Conservation (phyloP, 176 grass and related monocot genomes). For the Cocos nucifera region DNA sequence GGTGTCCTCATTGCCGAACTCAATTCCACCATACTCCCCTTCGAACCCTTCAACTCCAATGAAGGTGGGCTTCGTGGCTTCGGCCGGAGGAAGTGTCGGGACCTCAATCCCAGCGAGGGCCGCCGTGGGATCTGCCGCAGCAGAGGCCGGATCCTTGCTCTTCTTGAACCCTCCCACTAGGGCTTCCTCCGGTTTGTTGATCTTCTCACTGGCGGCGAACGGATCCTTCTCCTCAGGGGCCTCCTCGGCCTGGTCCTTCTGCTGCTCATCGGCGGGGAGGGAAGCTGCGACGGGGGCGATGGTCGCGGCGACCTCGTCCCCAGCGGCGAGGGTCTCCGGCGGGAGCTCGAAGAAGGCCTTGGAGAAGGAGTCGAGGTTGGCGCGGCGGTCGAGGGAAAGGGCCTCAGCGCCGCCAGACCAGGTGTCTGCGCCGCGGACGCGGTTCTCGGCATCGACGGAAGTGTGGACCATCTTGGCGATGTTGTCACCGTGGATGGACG, state of each 20-base stretch:
- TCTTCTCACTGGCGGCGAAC: conserved; percentile 76
- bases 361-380: conserved; percentile 49
- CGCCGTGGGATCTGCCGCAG: conserved; percentile 59
- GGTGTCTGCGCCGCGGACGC: conserved; percentile 67
- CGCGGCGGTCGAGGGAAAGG: conserved; percentile 56
- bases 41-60: conserved; percentile 91
- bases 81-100: conserved; percentile 70
- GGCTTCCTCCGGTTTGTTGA: conserved; percentile 88
- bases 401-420: conserved; percentile 52
- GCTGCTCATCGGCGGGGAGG: conserved; percentile 39
- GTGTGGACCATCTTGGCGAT: conserved; percentile 90
- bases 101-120: conserved; percentile 88
- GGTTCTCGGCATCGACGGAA: conserved; percentile 63
- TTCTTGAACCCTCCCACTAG: conserved; percentile 92
- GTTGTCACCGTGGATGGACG: conserved; percentile 97
- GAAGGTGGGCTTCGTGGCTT: conserved; percentile 88
- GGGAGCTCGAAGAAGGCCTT: conserved; percentile 74
- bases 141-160: conserved; percentile 61
- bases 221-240: conserved; percentile 67
- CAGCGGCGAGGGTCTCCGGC: conserved; percentile 71
- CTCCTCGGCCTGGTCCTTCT: conserved; percentile 42
- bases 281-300: conserved; percentile 44
- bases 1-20: conserved; percentile 84
- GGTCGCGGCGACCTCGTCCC: conserved; percentile 68
- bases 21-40: conserved; percentile 93